Percentiles rank a stretch among this genome's conserved stretches.
Conservation (phyloP, 495 filamentous ascomycete genomes). For the Hypoxylon lenormandii region DNA sequence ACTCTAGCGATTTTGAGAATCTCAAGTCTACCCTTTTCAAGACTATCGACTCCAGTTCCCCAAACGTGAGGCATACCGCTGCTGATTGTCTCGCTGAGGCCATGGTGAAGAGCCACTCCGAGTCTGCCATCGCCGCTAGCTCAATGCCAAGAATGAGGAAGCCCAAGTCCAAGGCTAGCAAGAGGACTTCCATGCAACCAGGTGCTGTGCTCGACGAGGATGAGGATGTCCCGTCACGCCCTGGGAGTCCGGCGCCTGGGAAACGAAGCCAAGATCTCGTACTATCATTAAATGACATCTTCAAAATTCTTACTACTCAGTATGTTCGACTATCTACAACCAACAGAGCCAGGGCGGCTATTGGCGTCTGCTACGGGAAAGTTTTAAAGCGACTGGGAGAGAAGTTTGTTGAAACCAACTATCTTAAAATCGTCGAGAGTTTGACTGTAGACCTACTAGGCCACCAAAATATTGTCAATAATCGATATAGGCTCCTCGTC, state of each 20-base stretch:
- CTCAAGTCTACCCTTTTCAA: constrained; percentile 84
- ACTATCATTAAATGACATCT: constrained; percentile 80
- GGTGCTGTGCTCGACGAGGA: constrained; percentile 72
- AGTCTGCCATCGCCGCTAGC: constrained; percentile 65
- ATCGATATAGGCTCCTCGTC: constrained; percentile 87
- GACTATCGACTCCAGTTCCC: constrained; percentile 79
- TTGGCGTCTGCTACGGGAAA: constrained; percentile 87
- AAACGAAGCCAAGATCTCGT: constrained; percentile 77
- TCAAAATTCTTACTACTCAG: constrained; percentile 82
- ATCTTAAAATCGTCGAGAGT: constrained; percentile 81
- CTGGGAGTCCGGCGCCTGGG: constrained; percentile 75
- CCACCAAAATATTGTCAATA: constrained; percentile 77
- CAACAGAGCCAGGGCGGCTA: constrained; percentile 81
- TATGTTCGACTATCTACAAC: constrained; percentile 84
- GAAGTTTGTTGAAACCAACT: constrained; percentile 80
- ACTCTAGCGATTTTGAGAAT: constrained; percentile 89
- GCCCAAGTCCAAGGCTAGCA: constrained; percentile 75
- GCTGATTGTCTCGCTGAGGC: constrained; percentile 83
- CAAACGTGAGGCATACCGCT: constrained; percentile 83
- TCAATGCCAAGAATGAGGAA: constrained; percentile 75
- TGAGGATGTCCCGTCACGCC: constrained; percentile 78
- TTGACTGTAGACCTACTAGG: constrained; percentile 83
- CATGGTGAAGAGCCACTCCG: constrained; percentile 83
- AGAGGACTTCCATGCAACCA: constrained; percentile 70
- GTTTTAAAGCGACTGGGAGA: constrained; percentile 79